Evolutionary conservation across 208 protist species (phyloP), one percentile per base, ranked within the genome.

Genomic region (Wallacemonas collosoma): DNA sequence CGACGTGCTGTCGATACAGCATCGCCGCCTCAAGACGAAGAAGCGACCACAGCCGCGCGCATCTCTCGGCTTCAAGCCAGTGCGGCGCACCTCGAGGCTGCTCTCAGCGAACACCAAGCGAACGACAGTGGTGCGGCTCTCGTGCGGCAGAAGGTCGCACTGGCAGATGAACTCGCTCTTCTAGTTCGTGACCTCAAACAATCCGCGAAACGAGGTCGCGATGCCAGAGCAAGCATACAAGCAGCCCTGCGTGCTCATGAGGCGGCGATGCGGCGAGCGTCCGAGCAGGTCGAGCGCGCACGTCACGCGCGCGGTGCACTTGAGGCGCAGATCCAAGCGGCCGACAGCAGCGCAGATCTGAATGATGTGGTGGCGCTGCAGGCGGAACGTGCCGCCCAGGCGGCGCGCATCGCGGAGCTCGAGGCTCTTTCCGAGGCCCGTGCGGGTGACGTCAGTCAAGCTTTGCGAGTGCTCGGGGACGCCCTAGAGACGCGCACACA

Each of bases 111-210:
- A 12, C 45, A 12, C 45, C 8, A 50, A 12, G 45, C 45, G 8
- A 12, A 50, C 45, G 12, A 6, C 45, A 12, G 8, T 12, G 0
- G 45, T 50, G 45, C 8, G 45, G 45, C 48, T 14, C 51, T 73
- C 48, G 60, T 2, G 35, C 48, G 67, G 62, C 63, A 62, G 56
- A 68, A 72, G 53, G 47, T 41, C 35, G 45, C 44, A 2, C 68
- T 60, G 36, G 66, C 53, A 5, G 38, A 58, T 44, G 65, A 68
- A 1, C 70, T 72, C 2, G 71, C 57, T 5, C 1, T 12, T 2
- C 45, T 58, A 15, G 58, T 81, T 14, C 44, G 50, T 40, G 73
- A 54, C 5, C 15, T 66, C 65, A 60, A 66, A 17, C 69, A 54
- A 36, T 56, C 71, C 1, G 66, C 57, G n/a, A 64, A 60, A 0